These are phyloP conservation scores for Parathielavia appendiculata DNA, from an alignment of 495 filamentous ascomycete genomes.

Conservation along the genomic window DNA sequence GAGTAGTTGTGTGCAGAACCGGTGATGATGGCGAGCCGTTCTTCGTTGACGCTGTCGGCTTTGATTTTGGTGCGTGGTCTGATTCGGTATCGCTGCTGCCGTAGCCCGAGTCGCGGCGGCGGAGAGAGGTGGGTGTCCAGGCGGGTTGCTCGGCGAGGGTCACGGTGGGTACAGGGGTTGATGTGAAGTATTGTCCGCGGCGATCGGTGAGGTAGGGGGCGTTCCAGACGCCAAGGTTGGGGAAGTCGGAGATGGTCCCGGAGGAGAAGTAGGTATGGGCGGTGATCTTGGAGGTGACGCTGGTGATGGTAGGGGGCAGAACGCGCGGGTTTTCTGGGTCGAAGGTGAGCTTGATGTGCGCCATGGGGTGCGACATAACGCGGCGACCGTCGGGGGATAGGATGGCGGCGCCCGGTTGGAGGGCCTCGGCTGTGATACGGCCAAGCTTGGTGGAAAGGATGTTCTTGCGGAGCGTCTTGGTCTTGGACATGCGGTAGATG, in stretches of 20 bases:
- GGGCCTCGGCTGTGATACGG: slow-evolving; percentile 61
- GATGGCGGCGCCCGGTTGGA: slow-evolving; percentile 66
- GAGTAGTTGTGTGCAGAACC: slow-evolving; percentile 49
- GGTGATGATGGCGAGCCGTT: not conserved
- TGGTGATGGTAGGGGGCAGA: slow-evolving; percentile 62
- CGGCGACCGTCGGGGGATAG: slow-evolving; percentile 46
- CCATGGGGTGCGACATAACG: slow-evolving; percentile 49
- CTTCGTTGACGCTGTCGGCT: not conserved
- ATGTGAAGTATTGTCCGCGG: slow-evolving; percentile 62
- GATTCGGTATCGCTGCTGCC: slow-evolving; percentile 26
- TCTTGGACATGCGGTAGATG: slow-evolving; percentile 64
- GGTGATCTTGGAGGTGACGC: slow-evolving; percentile 64
- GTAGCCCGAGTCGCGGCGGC: slow-evolving; percentile 59
- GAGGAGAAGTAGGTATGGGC: slow-evolving; percentile 67
- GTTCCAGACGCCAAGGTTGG: slow-evolving; percentile 52
- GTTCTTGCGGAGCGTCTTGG: slow-evolving; percentile 73
- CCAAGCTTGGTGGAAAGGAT: slow-evolving; percentile 75
- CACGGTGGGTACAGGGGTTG: slow-evolving; percentile 57
- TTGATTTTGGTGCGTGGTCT: not conserved
- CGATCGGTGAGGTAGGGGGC: slow-evolving; percentile 43
- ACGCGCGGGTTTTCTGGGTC: slow-evolving; percentile 55
- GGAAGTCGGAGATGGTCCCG: slow-evolving; percentile 41
- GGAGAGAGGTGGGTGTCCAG: slow-evolving; percentile 52
- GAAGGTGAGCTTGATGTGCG: slow-evolving; percentile 67
- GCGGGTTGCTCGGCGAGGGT: slow-evolving; percentile 56